Conservation (phyloP, 495 filamentous ascomycete genomes). For the Penicillium silybi region DNA sequence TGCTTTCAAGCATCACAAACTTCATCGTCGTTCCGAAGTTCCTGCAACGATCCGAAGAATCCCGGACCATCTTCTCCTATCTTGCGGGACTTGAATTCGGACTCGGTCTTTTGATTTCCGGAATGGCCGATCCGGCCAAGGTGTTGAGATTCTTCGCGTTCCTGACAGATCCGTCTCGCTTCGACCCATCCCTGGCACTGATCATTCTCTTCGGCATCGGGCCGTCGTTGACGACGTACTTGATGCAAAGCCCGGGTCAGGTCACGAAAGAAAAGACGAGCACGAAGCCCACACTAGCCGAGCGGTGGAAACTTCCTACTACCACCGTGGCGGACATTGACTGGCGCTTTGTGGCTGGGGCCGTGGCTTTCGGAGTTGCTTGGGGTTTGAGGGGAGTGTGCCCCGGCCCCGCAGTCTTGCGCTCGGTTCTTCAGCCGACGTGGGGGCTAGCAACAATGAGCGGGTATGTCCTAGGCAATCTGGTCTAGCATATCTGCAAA, state of each 20-base stretch:
- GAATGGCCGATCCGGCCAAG: slow-evolving; percentile 53
- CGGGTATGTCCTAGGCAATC: slow-evolving; percentile 45
- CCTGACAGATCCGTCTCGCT: slow-evolving; percentile 34
- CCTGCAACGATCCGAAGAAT: slow-evolving; percentile 25
- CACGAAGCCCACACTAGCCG: slow-evolving; percentile 37
- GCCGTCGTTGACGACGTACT: slow-evolving; percentile 38
- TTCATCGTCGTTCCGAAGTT: slow-evolving; percentile 24
- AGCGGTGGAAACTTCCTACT: slow-evolving; percentile 43
- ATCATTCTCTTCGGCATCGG: slow-evolving; percentile 50
- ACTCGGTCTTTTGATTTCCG: slow-evolving; percentile 49
- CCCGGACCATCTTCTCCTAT: slow-evolving; percentile 30
- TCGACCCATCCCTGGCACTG: slow-evolving; percentile 51
- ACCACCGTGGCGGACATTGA: slow-evolving; percentile 49
- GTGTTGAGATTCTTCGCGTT: slow-evolving; percentile 53
- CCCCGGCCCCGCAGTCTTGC: slow-evolving; percentile 52
- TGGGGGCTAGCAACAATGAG: slow-evolving; percentile 48
- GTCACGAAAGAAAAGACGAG: slow-evolving; percentile 10
- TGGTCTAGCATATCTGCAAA: slow-evolving; percentile 17
- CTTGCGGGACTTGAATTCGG: slow-evolving; percentile 52
- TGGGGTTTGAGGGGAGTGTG: slow-evolving; percentile 56
- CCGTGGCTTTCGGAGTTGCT: slow-evolving; percentile 48
- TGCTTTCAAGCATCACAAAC: slow-evolving; percentile 35
- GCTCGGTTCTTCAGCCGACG: slow-evolving; percentile 43
- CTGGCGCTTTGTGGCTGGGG: slow-evolving; percentile 50
- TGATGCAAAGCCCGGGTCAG: slow-evolving; percentile 30